Evolutionary conservation across 2,329 filamentous ascomycete species (phyloP), one percentile per base, ranked within the genome.

Genomic region (Alternaria longipes): DNA sequence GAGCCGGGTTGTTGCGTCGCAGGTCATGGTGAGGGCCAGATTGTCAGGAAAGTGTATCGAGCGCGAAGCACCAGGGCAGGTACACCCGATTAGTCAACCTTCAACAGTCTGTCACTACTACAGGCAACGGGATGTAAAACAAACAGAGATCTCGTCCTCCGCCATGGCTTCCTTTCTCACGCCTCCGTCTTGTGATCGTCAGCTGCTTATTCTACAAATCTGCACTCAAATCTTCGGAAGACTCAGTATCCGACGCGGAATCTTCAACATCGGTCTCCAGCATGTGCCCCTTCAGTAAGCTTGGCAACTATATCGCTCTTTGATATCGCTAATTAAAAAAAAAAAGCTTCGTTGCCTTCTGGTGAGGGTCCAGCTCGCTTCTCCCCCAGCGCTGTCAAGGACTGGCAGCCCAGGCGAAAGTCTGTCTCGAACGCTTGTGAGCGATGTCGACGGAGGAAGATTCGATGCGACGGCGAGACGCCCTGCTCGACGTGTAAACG

Each of bases 371-470:
- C 74, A 9, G 65, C 56, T 51, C 65, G 70, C 49, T 75, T 74
- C 63, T 75, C 74, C 18, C 74, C 75, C 4, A 65, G 67, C 24
- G 65, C 73, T 28, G 72, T 77, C 20, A 72, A 70, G 49, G 74
- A 78, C 46, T 78, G 76, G 76, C 74, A 76, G 34, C 73, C 76
- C 2, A 59, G 76, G 26, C 60, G 74, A 34, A 78, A 78, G 66
- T 77, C 75, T 7, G 76, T 78, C 9, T 76, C 75, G 42, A 78
- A 78, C 57, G 76, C 76, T 16, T 78, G 76, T 59, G 76, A 78
- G 61, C 64, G 76, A 20, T 78, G 76, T 60, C 67, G 76, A 28
- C 65, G 76, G 30, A 63, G 76, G 54, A 78, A 78, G 64, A 78
- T 78, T 22, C 68, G 73, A 34, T 78, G 76, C 54, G 76, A 78